phyloP scores from a whole-genome alignment of 371 early-diverging fungal genomes.

The Mortierella polycephala region DNA sequence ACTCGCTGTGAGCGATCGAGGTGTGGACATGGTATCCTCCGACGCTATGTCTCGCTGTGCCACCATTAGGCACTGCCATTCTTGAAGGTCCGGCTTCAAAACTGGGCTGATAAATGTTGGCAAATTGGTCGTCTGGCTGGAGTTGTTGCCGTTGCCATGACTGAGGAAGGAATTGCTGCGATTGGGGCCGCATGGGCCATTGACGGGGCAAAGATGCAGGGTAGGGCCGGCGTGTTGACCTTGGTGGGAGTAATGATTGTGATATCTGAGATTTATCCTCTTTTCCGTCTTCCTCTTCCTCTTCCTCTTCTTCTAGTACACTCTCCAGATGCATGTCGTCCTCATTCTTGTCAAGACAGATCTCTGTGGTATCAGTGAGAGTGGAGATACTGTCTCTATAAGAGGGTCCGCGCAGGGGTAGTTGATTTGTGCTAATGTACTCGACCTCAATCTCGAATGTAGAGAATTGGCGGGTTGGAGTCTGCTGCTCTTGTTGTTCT shows the following conservation, averaged over 20 bases:
- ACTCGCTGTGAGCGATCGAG: slow-evolving; percentile 18
- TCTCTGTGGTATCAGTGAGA: background rate
- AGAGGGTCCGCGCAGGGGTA: background rate
- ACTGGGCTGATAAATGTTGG: slow-evolving; percentile 7
- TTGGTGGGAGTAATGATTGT: background rate
- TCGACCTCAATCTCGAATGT: slow-evolving; percentile 47
- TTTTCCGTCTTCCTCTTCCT: slow-evolving; percentile 4
- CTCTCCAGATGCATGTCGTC: slow-evolving; percentile 4
- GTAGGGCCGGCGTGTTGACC: slow-evolving; percentile 3
- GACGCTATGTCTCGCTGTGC: background rate
- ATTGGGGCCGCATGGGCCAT: slow-evolving; percentile 4
- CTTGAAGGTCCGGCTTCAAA: background rate
- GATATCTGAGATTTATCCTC: background rate
- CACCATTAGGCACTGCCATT: background rate
- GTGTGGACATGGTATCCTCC: slow-evolving; percentile 18
- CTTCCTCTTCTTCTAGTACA: slow-evolving; percentile 25
- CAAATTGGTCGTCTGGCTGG: slow-evolving; percentile 6
- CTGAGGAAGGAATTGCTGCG: slow-evolving; percentile 11
- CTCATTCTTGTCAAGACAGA: background rate
- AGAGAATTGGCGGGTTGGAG: slow-evolving; percentile 23
- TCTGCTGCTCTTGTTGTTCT: background rate
- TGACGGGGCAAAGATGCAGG: slow-evolving; percentile 8
- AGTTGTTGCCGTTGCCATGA: slow-evolving; percentile 9
- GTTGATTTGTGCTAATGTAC: slow-evolving; percentile 40
- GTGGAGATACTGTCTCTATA: background rate